phyloP scores from a whole-genome alignment of 179 eudicot species.

The Actinidia polygama region DNA sequence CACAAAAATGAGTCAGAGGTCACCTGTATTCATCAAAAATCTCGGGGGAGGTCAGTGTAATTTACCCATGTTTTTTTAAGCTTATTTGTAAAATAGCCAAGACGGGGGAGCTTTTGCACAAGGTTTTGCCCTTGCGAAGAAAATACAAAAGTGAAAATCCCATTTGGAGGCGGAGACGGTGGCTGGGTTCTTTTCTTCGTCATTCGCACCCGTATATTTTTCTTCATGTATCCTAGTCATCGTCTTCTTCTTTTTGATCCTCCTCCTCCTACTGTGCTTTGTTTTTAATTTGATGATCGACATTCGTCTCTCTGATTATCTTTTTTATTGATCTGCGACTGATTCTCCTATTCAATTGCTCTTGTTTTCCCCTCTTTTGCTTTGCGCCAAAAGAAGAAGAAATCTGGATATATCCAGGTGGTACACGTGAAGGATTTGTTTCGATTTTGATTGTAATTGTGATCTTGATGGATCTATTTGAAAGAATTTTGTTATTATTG shows the following conservation, averaged over 20 bases:
- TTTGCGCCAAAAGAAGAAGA: background rate
- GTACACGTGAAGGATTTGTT: background rate
- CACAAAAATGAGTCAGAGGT: no score
- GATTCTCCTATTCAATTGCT: background rate
- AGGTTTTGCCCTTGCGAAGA: background rate
- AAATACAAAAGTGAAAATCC: background rate
- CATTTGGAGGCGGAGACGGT: constrained; percentile 9
- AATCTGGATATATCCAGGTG: background rate
- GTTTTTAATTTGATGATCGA: constrained; percentile 10
- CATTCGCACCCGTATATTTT: background rate
- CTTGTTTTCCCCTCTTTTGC: background rate
- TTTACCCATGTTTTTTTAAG: no score
- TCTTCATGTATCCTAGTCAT: background rate
- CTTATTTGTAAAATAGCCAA: no score
- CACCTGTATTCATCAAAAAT: no score
- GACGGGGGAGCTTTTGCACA: background rate
- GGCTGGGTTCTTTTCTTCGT: background rate
- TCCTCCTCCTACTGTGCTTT: no score
- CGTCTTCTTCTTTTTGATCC: no score
- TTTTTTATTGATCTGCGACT: background rate
- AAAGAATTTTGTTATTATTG: background rate
- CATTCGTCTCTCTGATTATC: background rate
- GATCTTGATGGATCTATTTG: constrained; percentile 6
- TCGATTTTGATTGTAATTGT: background rate
- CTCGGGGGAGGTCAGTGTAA: no score